phyloP scores from a whole-genome alignment of 169 alveolate genomes.

The Hepatocystis sp. region DNA sequence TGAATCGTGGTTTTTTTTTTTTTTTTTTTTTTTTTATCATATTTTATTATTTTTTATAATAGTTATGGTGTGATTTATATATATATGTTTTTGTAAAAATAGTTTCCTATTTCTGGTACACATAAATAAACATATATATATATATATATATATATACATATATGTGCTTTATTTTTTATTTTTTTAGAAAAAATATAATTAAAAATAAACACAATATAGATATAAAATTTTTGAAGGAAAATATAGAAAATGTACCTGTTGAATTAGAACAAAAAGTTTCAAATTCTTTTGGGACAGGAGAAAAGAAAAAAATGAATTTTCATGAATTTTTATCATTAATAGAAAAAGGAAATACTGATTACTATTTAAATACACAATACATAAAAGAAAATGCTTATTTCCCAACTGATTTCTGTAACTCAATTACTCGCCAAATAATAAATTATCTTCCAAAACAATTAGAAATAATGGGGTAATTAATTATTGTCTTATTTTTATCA shows the following conservation, averaged over 20 bases:
- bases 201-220: constrained; percentile 34
- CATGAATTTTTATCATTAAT: constrained; percentile 66
- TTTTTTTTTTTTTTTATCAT: no score
- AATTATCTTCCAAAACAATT: constrained; percentile 53
- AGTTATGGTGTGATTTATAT: no score
- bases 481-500: not conserved
- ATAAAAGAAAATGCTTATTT: constrained; percentile 64
- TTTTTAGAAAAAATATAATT: constrained; percentile 59
- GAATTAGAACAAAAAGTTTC: constrained; percentile 65
- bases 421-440: constrained; percentile 59
- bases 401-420: constrained; percentile 69
- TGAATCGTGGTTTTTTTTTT: no score
- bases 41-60: no score
- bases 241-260: constrained; percentile 45
- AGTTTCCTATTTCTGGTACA: no score
- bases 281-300: constrained; percentile 69
- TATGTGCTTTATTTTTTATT: no score
- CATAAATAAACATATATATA: no score
- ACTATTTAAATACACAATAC: constrained; percentile 70
- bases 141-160: no score
- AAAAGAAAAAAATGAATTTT: constrained; percentile 67
- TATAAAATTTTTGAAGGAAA: constrained; percentile 57
- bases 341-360: constrained; percentile 69
- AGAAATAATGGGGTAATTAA: constrained; percentile 71
- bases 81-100: no score